phyloP scores from a whole-genome alignment of 2,329 filamentous ascomycete genomes.

The Bisporella sp. region DNA sequence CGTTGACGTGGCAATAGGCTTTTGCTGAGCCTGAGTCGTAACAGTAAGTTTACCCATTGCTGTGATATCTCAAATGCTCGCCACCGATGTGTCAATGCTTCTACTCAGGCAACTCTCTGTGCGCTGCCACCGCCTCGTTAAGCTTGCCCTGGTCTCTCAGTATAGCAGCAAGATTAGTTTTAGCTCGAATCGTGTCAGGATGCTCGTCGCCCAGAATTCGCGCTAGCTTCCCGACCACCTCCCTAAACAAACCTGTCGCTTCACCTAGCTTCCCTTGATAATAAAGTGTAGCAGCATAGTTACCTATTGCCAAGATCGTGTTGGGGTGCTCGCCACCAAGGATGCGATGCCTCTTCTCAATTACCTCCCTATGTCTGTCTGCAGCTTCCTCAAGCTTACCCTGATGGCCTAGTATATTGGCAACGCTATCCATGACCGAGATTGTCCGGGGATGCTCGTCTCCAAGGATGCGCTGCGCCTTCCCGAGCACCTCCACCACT shows the following conservation, averaged over 20 bases:
- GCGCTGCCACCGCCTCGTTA: not conserved
- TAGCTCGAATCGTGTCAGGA: not conserved
- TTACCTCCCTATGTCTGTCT: not conserved
- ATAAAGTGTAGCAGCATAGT: not conserved
- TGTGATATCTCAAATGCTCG: too few relatives aligned
- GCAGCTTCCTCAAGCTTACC: not conserved
- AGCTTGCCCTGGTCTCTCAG: not conserved
- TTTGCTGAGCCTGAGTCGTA: too few relatives aligned
- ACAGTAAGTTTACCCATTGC: too few relatives aligned
- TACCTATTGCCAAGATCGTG: slow-evolving; percentile 1
- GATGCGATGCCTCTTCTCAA: not conserved
- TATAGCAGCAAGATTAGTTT: not conserved
- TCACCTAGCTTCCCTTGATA: slow-evolving; percentile 1
- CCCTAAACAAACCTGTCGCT: not conserved
- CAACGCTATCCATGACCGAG: not conserved
- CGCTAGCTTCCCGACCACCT: not conserved
- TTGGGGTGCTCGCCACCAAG: not conserved
- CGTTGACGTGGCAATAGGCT: too few relatives aligned
- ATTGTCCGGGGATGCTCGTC: not conserved
- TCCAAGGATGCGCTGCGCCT: not conserved
- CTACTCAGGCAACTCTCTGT: not conserved
- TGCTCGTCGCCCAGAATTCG: not conserved
- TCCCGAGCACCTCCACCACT: not conserved
- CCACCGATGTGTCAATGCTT: not conserved
- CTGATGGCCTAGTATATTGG: not conserved